Conservation (phyloP, 208 protist species). For the Crithidia fasciculata region DNA sequence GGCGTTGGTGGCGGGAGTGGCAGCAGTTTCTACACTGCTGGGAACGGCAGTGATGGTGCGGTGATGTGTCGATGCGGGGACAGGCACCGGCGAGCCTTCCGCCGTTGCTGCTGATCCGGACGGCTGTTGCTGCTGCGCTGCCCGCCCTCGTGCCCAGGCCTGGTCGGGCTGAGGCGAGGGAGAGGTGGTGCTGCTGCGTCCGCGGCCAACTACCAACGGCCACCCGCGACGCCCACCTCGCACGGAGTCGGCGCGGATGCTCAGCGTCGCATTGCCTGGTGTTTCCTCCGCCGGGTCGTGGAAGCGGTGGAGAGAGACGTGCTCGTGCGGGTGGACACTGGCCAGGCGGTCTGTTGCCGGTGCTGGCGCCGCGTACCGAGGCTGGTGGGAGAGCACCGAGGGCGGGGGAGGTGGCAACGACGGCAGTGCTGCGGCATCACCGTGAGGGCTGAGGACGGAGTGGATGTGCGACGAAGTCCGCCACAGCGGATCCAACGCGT, state of each 20-base stretch:
- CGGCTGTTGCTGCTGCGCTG: background rate
- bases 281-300: background rate
- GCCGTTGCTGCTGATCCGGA: background rate
- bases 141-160: background rate
- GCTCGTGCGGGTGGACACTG: conserved; percentile 15
- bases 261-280: background rate
- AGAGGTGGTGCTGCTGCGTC: conserved; percentile 11
- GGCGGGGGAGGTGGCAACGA: background rate
- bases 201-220: background rate
- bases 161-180: conserved; percentile 11
- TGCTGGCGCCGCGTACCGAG: too few relatives aligned
- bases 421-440: background rate
- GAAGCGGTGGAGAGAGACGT: conserved; percentile 12
- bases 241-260: conserved; percentile 17
- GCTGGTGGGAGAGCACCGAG: too few relatives aligned
- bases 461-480: background rate
- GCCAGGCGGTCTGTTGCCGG: background rate
- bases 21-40: background rate
- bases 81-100: conserved; percentile 3
- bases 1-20: background rate
- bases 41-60: background rate
- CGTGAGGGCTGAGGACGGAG: background rate
- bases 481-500: conserved; percentile 11
- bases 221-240: conserved; percentile 4
- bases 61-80: background rate